Base-by-base conservation (phyloP, 2,329 filamentous ascomycete genomes). In the Aureobasidium sp. region DNA sequence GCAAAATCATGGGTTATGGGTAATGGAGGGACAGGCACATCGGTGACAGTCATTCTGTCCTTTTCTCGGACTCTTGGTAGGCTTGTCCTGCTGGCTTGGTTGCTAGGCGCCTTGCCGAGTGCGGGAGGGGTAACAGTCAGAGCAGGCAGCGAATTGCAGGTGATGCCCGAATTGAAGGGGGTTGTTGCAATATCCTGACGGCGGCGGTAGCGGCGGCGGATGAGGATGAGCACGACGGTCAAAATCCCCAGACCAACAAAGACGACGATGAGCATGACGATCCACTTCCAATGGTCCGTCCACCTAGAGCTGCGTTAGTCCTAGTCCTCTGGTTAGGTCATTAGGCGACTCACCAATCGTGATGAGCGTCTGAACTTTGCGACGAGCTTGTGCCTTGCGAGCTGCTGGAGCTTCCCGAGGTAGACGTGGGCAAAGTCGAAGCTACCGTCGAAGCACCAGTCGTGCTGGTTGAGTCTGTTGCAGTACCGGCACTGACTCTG, bases 221-320 rank as follows among this genome's bases (percentile, higher is more conserved):
- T 84, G 72, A 88, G 83, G 69, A 86, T 84, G 42, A 86, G 87
- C 21, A 83, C 79, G 42, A 87, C 75, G 79, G 87, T 88, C 68
- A 90, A 82, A 62, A 79, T 78, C 13, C 81, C 76, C 64, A 95
- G 88, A 59, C 79, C 86, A 63, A 93, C 77, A 47, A 87, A 81
- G 32, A 95, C 80, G 64, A 93, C 77, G 66, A 91, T 86, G 59
- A 94, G 79, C 81, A 94, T 90, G 65, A 93, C 80, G 50, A 95
- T 83, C 90, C 90, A 96, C 77, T 86, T 81, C 70, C 84, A 90
- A 73, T 93, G 89, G 32, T 78, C 80, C 7, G 81, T 79, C 54
- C 89, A 75, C 88, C 88, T 90, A 64, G 41, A 5, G 21, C 37
- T 29, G 25, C 15, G 25, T 39, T 10, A 45, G 37, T 32, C 25